Evolutionary conservation across 805 yeast genomes (phyloP).

Genomic region (Kodamaea neixiangensis): DNA sequence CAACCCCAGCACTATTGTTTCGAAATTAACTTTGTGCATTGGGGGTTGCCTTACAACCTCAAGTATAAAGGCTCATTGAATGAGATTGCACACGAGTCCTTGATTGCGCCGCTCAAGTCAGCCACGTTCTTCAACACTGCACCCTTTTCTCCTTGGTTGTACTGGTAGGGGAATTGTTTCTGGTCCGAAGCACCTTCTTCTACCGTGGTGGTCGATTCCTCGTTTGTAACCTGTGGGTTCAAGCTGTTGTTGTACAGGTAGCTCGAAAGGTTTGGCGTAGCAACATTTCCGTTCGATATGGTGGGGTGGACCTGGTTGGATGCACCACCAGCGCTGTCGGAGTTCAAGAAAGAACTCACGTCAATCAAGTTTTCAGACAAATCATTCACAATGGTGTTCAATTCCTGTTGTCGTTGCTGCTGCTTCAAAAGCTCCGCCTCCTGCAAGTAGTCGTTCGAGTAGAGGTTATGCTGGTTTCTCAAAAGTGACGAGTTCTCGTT

Average conservation of each 20-base stretch:
- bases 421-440: conserved; percentile 39
- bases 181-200: conserved; percentile 8
- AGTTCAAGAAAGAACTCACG: conserved; percentile 17
- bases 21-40: neutral
- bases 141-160: conserved; percentile 12
- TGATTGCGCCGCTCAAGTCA: conserved; percentile 11
- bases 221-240: conserved; percentile 9
- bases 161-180: conserved; percentile 14
- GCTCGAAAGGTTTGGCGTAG: neutral
- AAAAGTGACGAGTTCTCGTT: conserved; percentile 43
- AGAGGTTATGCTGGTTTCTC: conserved; percentile 25
- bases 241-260: conserved; percentile 9
- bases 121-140: conserved; percentile 10
- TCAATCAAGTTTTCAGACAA: conserved; percentile 19
- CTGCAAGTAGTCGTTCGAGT: conserved; percentile 36
- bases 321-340: conserved; percentile 7
- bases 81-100: conserved; percentile 14
- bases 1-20: neutral
- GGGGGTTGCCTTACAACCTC: conserved; percentile 10
- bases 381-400: conserved; percentile 48
- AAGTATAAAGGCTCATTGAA: conserved; percentile 15
- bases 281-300: neutral
- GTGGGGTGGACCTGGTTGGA: conserved; percentile 1
- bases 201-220: conserved; percentile 3
- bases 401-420: conserved; percentile 48